These are phyloP conservation scores for Floccularia luteovirens DNA, from an alignment of 768 basidiomycete species.

Conservation along the genomic window DNA sequence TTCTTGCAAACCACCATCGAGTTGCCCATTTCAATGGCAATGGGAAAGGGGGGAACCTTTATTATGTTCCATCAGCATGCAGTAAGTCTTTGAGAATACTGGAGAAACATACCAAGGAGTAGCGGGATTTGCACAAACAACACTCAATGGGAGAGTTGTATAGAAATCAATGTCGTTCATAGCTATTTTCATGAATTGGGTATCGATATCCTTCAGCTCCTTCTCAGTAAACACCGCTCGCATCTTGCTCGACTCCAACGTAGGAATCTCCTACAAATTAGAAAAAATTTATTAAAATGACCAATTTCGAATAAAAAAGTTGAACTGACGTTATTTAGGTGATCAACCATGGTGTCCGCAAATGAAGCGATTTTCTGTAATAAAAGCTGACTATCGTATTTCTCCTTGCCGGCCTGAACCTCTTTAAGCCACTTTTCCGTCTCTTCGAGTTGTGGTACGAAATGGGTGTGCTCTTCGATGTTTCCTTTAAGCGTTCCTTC, in stretches of 20 bases:
- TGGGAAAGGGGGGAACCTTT: conserved; percentile 20
- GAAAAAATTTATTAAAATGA: background rate
- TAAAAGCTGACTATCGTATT: conserved; percentile 35
- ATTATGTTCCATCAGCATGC: background rate
- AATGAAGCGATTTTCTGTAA: conserved; percentile 16
- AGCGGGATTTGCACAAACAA: conserved; percentile 15
- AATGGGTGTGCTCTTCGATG: conserved; percentile 18
- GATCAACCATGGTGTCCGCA: conserved; percentile 16
- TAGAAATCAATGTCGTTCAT: conserved; percentile 13
- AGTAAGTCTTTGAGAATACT: background rate
- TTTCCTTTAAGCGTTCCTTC: conserved; percentile 12
- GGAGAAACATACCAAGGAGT: conserved; percentile 12
- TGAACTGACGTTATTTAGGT: conserved; percentile 16
- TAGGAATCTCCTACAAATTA: conserved; percentile 15
- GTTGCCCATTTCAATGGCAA: conserved; percentile 13
- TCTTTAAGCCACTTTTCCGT: conserved; percentile 34
- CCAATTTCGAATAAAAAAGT: background rate
- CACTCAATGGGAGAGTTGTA: conserved; percentile 13
- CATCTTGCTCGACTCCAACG: conserved; percentile 14
- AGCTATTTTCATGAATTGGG: conserved; percentile 10
- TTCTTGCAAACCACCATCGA: conserved; percentile 15
- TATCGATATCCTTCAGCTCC: conserved; percentile 16
- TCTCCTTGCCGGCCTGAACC: conserved; percentile 47
- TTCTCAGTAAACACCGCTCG: conserved; percentile 15
- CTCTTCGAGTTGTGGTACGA: conserved; percentile 16